Percentiles rank a stretch among this genome's conserved stretches.
phyloP scores from a whole-genome alignment of 2,329 filamentous ascomycete species.

The Camillea tinctor region DNA sequence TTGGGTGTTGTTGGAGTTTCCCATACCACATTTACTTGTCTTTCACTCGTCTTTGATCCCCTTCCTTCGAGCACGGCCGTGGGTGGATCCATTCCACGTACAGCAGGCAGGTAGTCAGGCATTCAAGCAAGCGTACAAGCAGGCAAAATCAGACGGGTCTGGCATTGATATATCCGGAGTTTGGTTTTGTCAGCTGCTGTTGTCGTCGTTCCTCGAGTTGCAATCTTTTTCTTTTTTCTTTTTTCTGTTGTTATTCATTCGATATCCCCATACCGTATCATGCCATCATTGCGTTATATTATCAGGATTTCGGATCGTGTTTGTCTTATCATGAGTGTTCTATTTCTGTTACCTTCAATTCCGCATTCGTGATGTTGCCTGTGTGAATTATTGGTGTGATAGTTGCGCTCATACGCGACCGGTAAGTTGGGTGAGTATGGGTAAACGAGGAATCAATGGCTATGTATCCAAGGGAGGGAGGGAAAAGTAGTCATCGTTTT shows the following conservation, averaged over 20 bases:
- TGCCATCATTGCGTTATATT: constrained; percentile 15
- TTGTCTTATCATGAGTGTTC: constrained; percentile 11
- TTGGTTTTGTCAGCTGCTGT: constrained; percentile 17
- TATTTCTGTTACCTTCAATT: constrained; percentile 9
- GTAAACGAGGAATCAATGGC: neutral
- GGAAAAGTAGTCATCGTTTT: too few species aligned
- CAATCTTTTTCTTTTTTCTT: constrained; percentile 15
- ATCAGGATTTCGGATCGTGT: constrained; percentile 12
- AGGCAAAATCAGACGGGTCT: constrained; percentile 14
- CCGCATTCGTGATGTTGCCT: neutral
- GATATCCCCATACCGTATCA: constrained; percentile 13
- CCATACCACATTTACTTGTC: neutral
- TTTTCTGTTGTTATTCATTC: constrained; percentile 17
- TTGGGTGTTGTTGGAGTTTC: constrained; percentile 1
- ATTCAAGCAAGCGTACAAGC: neutral
- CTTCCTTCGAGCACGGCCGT: neutral
- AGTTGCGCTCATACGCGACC: neutral
- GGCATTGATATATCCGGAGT: constrained; percentile 23
- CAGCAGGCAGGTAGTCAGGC: constrained; percentile 4
- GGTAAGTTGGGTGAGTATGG: neutral
- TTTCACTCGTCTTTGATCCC: neutral
- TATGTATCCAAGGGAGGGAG: neutral
- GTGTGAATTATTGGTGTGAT: neutral
- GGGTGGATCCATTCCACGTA: constrained; percentile 8
- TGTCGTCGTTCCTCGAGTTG: constrained; percentile 15